A percentile compares a stretch with the other conserved stretches of the same genome.
Evolutionary conservation across 352 stramenopile species (phyloP).

Genomic region (Aphanomyces cochlioides): DNA sequence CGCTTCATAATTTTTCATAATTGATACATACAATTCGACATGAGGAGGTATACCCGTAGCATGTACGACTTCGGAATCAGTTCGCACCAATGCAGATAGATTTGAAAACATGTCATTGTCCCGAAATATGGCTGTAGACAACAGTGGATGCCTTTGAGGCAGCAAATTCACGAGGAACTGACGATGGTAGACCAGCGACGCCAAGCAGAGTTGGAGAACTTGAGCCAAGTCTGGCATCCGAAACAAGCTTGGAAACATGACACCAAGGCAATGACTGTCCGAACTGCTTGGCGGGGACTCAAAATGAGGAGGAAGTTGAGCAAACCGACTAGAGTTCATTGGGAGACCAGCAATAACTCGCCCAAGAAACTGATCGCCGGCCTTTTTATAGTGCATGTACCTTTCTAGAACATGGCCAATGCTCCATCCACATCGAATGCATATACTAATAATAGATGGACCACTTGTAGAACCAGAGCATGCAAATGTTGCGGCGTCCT

Average conservation of each 20-base stretch:
- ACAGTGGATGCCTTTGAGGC: background rate
- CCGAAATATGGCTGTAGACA: background rate
- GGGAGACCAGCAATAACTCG: slow-evolving; percentile 22
- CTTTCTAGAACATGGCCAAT: slow-evolving; percentile 24
- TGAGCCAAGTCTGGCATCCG: background rate
- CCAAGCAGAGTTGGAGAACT: background rate
- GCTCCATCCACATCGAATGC: slow-evolving; percentile 23
- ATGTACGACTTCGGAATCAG: background rate
- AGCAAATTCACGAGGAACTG: background rate
- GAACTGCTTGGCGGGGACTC: background rate
- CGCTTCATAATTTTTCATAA: background rate
- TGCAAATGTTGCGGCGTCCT: slow-evolving; percentile 29
- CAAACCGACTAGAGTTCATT: slow-evolving; percentile 5
- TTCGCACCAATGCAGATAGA: background rate
- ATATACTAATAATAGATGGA: slow-evolving; percentile 25
- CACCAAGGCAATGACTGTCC: too few species aligned
- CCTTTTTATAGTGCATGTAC: slow-evolving; percentile 21
- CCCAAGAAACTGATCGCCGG: slow-evolving; percentile 17
- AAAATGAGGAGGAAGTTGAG: slow-evolving; percentile 16
- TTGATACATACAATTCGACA: background rate
- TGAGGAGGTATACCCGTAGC: slow-evolving; percentile 14
- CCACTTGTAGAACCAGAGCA: slow-evolving; percentile 23
- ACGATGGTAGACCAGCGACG: slow-evolving; percentile 8
- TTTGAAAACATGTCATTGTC: background rate
- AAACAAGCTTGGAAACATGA: background rate